Evolutionary conservation across 2,329 filamentous ascomycete genomes (phyloP).

Genomic region (Monilinia fructicola): DNA sequence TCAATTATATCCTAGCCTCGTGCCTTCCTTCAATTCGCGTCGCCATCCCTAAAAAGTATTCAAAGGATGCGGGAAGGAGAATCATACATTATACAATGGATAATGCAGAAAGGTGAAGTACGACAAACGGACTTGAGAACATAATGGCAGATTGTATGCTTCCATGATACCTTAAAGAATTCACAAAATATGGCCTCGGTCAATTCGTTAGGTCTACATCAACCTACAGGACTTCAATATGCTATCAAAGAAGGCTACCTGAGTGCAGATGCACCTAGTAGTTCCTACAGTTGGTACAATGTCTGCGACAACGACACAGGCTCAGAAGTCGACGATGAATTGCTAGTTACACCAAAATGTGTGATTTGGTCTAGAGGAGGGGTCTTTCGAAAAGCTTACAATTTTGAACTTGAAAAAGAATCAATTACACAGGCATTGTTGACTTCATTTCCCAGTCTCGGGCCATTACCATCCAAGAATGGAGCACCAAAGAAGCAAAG

Average conservation of each 20-base stretch:
- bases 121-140: neutral
- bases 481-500: conserved; percentile 34
- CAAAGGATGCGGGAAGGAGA: conserved; percentile 4
- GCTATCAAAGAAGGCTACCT: conserved; percentile 79
- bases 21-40: conserved; percentile 12
- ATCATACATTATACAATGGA: neutral
- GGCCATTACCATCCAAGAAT: conserved; percentile 33
- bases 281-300: conserved; percentile 76
- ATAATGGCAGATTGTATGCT: conserved; percentile 18
- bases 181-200: conserved; percentile 73
- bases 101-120: neutral
- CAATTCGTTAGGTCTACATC: conserved; percentile 86
- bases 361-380: conserved; percentile 81
- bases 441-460: conserved; percentile 66
- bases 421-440: conserved; percentile 81
- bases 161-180: conserved; percentile 28
- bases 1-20: neutral
- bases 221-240: conserved; percentile 79
- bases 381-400: conserved; percentile 80
- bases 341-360: conserved; percentile 39
- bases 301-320: conserved; percentile 47
- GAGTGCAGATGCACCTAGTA: conserved; percentile 61
- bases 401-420: conserved; percentile 84
- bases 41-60: neutral
- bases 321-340: conserved; percentile 39